Base-by-base conservation (phyloP, 2,329 filamentous ascomycete genomes). In the Colletotrichum phormii region DNA sequence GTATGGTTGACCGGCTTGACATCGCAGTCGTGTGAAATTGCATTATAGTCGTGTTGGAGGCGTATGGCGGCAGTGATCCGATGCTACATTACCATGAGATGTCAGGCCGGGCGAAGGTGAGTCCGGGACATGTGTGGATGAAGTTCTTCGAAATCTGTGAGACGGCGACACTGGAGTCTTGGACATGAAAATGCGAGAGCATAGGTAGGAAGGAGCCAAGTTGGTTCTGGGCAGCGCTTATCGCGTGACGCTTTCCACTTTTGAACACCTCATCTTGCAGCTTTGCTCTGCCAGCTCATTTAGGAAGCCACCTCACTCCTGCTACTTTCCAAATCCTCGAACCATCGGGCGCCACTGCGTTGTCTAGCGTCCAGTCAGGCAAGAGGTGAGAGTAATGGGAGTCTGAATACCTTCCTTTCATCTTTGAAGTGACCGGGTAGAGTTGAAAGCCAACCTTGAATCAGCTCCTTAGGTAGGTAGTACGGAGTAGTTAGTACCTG, bases 211-310 rank as follows among this genome's bases (percentile, higher is more conserved):
- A 29, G 66, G 54, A 54, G 58, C 53, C 53, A 49, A 35, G 46
- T 55, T 46, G 53, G 69, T 31, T 12, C 37, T 18, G 24, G 42
- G 15, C 26, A 49, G 49, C 24, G 54, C 59, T 72, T 54, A 64
- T 61, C 54, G 66, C 65, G 26, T 60, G 46, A 70, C 61, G 18
- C 29, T 60, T 55, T 55, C 61, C 54, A 61, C 49, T 24, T 55
- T 49, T 53, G 35, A 55, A 54, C 71, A 73, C 67, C 51, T 73
- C 71, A 73, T 71, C 66, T 33, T 64, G 66, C 71, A 73, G 66
- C 35, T 46, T 33, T 69, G 66, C 35, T 33, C 31, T 69, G 67
- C 67, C 67, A 70, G 66, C 70, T 55, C 60, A 71, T 22, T 51
- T 58, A 13, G 11, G 24, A 35, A 24, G 53, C 54, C 46, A 46